Base-by-base conservation (phyloP, 2,329 filamentous ascomycete species). In the Fragosphaeria purpurea region DNA sequence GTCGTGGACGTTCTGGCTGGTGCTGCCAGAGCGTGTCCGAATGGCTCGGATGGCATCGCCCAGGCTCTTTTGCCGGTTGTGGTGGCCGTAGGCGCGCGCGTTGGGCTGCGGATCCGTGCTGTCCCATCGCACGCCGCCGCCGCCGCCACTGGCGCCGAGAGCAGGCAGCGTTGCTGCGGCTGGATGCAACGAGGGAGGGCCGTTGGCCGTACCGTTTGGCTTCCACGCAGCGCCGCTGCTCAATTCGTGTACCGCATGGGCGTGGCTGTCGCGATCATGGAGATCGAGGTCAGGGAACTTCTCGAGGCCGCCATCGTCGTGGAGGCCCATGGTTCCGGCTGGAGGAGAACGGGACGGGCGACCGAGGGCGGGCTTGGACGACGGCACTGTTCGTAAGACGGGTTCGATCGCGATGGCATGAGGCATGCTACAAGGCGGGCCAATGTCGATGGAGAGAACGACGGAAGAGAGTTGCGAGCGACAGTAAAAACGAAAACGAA, bases 1-100 rank as follows among this genome's bases (percentile, higher is more conserved):
- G 67, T 97, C 91, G 54, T 94, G 88, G 50, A 89, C 90, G 69
- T 95, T 95, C 64, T 91, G 87, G 70, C 83, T 90, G 60, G 96
- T 83, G 65, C 90, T 97, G 47, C 80, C 87, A 60, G 84, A 87
- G 60, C 89, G 78, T 39, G 79, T 83, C 57, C 88, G 77, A 60
- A 96, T 91, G 4, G 82, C 89, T 59, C 80, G 82, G 57, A 96
- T 79, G n/a, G 91, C 88, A 67, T 95, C 88, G 61, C 82, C 83
- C 59, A 96, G 78, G 67, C 89, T 95, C 75, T 91, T 94, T 64
- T 93, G 88, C 57, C 85, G 75, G 13, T 71, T 72, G 62, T 90
- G 86, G 58, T 90, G 86, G 58, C 80, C 70, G 57, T 56, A 13
- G 46, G 56, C 50, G 51, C 31, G 41, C 59, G 53, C 33, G 32